Percentiles rank a stretch among this genome's conserved stretches.
Evolutionary conservation across 2,329 filamentous ascomycete genomes (phyloP).

Genomic region (Waltergamsia citrina): DNA sequence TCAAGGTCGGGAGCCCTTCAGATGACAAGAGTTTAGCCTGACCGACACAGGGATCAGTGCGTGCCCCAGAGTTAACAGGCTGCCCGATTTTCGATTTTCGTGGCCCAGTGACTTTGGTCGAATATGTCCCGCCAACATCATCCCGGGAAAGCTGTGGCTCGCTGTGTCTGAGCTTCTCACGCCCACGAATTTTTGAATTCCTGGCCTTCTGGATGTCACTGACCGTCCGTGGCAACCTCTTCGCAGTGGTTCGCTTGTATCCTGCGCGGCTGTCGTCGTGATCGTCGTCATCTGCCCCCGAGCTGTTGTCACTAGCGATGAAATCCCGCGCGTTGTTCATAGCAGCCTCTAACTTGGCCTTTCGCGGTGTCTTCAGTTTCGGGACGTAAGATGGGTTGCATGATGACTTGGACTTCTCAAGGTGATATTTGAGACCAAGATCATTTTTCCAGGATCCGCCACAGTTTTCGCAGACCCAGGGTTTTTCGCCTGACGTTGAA

Average conservation of each 20-base stretch:
- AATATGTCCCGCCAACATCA: not conserved
- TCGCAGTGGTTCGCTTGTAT: no score
- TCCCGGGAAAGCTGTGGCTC: not conserved
- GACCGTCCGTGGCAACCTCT: no score
- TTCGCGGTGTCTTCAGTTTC: not conserved
- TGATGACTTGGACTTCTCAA: slow-evolving; percentile 40
- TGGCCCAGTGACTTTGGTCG: no score
- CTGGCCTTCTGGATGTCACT: no score
- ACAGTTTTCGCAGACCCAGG: slow-evolving; percentile 42
- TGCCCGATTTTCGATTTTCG: no score
- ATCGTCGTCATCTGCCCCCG: no score
- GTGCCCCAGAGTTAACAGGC: no score
- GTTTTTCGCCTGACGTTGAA: slow-evolving; percentile 8
- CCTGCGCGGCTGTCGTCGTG: not conserved
- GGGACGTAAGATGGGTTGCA: slow-evolving; percentile 38
- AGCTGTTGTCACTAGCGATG: no score
- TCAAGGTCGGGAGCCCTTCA: no score
- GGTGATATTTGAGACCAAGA: slow-evolving; percentile 48
- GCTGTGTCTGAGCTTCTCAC: not conserved
- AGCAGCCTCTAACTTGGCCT: not conserved
- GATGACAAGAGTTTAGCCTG: no score
- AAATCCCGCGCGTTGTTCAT: no score
- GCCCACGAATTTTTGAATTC: not conserved
- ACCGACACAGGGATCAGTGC: no score
- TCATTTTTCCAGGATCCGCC: slow-evolving; percentile 47